phyloP scores from a whole-genome alignment of 495 filamentous ascomycete species.

The Sordaria brevicollis region DNA sequence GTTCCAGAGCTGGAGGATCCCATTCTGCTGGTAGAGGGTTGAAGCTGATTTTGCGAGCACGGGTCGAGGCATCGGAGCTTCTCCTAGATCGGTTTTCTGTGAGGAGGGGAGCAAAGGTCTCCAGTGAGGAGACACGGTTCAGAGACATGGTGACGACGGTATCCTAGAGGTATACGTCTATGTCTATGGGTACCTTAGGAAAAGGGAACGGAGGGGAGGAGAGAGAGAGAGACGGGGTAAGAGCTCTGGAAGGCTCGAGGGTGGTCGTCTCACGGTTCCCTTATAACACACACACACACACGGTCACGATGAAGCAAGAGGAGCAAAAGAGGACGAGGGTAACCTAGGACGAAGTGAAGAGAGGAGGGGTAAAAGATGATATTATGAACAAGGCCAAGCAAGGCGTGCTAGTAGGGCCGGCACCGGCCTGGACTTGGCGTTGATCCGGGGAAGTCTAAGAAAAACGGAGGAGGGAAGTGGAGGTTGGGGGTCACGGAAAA shows the following conservation, averaged over 20 bases:
- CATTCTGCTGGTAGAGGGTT: slow-evolving; percentile 42
- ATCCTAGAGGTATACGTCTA: background rate
- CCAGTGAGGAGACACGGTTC: slow-evolving; percentile 39
- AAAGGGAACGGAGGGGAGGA: background rate
- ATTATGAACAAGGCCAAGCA: background rate
- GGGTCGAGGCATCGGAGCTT: slow-evolving; percentile 30
- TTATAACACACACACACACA: too few relatives aligned
- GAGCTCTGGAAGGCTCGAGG: background rate
- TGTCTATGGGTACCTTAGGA: background rate
- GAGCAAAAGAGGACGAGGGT: background rate
- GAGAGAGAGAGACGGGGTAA: background rate
- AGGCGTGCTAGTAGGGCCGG: background rate
- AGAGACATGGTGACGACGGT: slow-evolving; percentile 33
- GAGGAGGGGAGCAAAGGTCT: slow-evolving; percentile 35
- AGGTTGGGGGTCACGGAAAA: too few relatives aligned
- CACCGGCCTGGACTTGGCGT: background rate
- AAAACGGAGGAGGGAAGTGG: too few relatives aligned
- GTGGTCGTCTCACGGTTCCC: background rate
- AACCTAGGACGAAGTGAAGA: background rate
- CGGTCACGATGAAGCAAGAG: background rate
- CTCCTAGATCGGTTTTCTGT: slow-evolving; percentile 27
- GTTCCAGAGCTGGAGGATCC: slow-evolving; percentile 25
- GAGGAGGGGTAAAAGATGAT: background rate
- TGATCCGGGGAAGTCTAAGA: background rate
- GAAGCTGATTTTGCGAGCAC: slow-evolving; percentile 40